Base-by-base conservation (phyloP, 1,284 basidiomycete genomes). In the Amylostereum areolatum region DNA sequence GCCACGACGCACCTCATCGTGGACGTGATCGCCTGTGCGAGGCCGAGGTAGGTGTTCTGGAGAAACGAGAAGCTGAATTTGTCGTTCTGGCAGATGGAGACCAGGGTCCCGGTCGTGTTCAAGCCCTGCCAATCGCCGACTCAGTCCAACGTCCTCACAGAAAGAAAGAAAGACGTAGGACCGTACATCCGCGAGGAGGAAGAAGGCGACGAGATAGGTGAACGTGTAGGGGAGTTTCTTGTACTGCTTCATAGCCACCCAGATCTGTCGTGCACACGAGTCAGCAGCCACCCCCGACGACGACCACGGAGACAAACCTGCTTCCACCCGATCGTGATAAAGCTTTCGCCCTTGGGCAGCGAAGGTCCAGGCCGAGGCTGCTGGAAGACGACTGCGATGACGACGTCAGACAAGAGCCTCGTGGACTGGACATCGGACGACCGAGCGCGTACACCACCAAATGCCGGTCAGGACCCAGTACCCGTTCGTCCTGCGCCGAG, bases 261-360 rank as follows among this genome's bases (percentile, higher is more conserved):
- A 88, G 51, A 90, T 87, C 81, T 85, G 36, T 27, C 4, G n/a
- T 34, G 25, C 10, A 46, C 11, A 4, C 24, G 37, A 46, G 32
- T 34, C 5, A 41, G 24, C 2, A 41, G 29, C 57, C 6, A 55
- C 12, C 18, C 49, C 27, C 5, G 34, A 11, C 25, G 46, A 27
- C 48, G 5, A 43, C 5, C 31, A 8, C 5, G 12, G 30, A 31
- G 18, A 43, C 42, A 39, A 50, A 78, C 81, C 70, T 90, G 87
- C 58, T 86, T 89, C 88, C 87, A 91, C 11, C 89, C 88, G 40
- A 91, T 73, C 0, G 85, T 87, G 29, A 89, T 49, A 59, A 88
- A 89, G 54, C 67, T 73, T 57, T 87, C 78, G 48, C 84, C 84
- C 59, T 83, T 80, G 0, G 88, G 88, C 18, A 92, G 65, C 11